These are phyloP conservation scores for Blastomyces gilchristii DNA, from an alignment of 2,329 filamentous ascomycete species.

Conservation along the genomic window DNA sequence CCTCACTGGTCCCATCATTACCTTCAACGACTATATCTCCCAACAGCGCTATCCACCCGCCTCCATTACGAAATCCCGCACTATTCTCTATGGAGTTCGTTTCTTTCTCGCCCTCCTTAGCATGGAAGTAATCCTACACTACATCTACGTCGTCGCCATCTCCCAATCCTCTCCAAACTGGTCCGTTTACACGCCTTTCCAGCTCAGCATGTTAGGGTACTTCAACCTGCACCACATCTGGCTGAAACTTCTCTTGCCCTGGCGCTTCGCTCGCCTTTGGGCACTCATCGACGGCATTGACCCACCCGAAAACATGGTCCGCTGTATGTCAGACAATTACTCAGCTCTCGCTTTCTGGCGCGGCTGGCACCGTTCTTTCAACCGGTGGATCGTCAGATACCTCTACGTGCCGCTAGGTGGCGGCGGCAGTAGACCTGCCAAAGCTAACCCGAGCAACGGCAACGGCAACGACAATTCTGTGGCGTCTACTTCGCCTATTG, in stretches of 20 bases:
- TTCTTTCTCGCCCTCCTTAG: constrained; percentile 69
- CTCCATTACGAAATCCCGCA: constrained; percentile 61
- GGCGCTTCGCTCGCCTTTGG: constrained; percentile 99
- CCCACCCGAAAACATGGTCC: constrained; percentile 95
- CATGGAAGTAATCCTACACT: constrained; percentile 90
- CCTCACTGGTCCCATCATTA: constrained; percentile 83
- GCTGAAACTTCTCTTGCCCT: constrained; percentile 92
- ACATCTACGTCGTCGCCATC: constrained; percentile 87
- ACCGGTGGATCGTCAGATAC: constrained; percentile 89
- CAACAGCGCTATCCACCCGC: constrained; percentile 65
- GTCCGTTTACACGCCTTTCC: constrained; percentile 71
- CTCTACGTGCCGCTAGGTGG: constrained; percentile 89
- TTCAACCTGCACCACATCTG: constrained; percentile 97
- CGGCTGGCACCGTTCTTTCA: constrained; percentile 89
- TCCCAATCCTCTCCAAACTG: constrained; percentile 70
- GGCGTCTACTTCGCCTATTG: constrained; percentile 22
- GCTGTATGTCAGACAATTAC: constrained; percentile 93
- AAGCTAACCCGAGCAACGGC: not conserved
- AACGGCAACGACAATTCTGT: not conserved
- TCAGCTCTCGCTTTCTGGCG: constrained; percentile 89
- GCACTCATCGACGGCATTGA: constrained; percentile 81
- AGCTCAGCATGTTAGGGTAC: constrained; percentile 82
- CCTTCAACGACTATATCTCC: constrained; percentile 95
- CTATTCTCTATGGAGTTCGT: constrained; percentile 68
- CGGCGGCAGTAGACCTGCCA: constrained; percentile 30